Evolutionary conservation across 2,329 filamentous ascomycete genomes (phyloP).

Genomic region (Fusarium euwallaceae): DNA sequence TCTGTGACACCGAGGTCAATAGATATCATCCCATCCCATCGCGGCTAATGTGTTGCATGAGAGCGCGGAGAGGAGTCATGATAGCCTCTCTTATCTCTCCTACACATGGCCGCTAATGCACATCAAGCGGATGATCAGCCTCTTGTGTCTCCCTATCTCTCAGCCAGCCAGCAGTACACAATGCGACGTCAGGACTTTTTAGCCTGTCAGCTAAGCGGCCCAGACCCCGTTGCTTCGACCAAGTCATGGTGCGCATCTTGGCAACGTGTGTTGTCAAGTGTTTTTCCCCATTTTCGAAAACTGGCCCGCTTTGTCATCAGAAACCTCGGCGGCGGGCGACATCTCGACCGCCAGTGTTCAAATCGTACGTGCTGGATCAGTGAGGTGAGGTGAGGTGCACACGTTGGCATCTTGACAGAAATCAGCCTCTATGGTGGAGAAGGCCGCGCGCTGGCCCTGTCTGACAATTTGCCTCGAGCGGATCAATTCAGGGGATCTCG

Average conservation of each 20-base stretch:
- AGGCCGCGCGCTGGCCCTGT: conserved; percentile 27
- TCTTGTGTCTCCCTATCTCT: conserved; percentile 4
- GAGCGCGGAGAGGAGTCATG: conserved; percentile 7
- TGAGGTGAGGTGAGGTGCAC: conserved; percentile 13
- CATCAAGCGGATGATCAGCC: conserved; percentile 6
- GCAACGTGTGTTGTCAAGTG: conserved; percentile 13
- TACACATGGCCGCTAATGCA: conserved; percentile 15
- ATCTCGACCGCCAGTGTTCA: conserved; percentile 23
- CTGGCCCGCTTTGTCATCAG: neutral
- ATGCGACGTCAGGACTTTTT: conserved; percentile 9
- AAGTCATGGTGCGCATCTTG: conserved; percentile 19
- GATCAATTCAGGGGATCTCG: conserved; percentile 34
- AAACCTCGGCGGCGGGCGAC: neutral
- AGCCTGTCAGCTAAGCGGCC: neutral
- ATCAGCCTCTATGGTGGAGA: conserved; percentile 41
- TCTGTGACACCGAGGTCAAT: neutral
- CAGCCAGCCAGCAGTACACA: neutral
- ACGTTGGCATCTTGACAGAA: conserved; percentile 36
- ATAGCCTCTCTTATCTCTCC: conserved; percentile 13
- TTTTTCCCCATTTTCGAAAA: no score
- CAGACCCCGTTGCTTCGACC: neutral
- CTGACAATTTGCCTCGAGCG: conserved; percentile 45
- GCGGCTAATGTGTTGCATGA: neutral
- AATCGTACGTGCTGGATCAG: conserved; percentile 39
- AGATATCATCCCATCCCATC: neutral